These are phyloP conservation scores for Tranzscheliella williamsii DNA, from an alignment of 1,284 basidiomycete genomes.

Conservation along the genomic window DNA sequence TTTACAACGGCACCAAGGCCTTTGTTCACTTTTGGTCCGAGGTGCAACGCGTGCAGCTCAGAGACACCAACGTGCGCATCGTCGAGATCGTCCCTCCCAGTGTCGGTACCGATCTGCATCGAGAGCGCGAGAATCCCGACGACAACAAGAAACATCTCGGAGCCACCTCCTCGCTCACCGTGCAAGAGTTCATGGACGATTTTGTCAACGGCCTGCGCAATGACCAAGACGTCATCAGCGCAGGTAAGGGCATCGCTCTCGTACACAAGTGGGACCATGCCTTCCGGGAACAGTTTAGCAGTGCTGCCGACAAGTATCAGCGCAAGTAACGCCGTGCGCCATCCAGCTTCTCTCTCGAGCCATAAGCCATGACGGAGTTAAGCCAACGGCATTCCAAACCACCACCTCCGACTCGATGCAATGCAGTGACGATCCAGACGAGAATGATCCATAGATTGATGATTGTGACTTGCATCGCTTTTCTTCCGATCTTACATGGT, in stretches of 20 bases:
- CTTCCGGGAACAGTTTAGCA: constrained; percentile 43
- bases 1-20: constrained; percentile 48
- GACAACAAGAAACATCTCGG: constrained; percentile 57
- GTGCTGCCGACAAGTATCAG: constrained; percentile 42
- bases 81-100: constrained; percentile 56
- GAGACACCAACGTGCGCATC: constrained; percentile 43
- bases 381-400: too few species aligned
- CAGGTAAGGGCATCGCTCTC: constrained; percentile 39
- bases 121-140: constrained; percentile 46
- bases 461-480: too few species aligned
- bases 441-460: neutral
- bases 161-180: constrained; percentile 32
- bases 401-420: too few species aligned
- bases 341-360: neutral
- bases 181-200: constrained; percentile 54
- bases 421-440: too few species aligned
- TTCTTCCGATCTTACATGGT: too few species aligned
- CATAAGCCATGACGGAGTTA: neutral
- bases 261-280: constrained; percentile 48
- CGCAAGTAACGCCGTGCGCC: constrained; percentile 12
- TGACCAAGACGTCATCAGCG: constrained; percentile 49
- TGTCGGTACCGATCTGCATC: constrained; percentile 50
- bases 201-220: constrained; percentile 35
- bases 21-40: constrained; percentile 55
- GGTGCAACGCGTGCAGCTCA: constrained; percentile 49